A percentile compares a stretch with the other conserved stretches of the same genome.
Conservation (phyloP, 2,329 filamentous ascomycete species). For the Scytalidium sp. region DNA sequence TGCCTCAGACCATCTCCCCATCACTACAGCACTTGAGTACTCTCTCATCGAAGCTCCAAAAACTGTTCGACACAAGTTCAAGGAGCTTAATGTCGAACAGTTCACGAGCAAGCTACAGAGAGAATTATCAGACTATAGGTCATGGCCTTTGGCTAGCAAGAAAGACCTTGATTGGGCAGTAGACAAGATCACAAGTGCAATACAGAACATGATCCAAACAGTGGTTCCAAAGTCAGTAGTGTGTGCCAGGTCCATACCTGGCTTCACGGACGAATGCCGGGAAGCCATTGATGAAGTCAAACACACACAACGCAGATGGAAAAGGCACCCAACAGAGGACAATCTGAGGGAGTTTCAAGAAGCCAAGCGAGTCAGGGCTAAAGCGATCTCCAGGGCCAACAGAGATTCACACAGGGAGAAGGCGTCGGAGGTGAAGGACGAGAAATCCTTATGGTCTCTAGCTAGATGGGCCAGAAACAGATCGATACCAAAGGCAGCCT, state of each 20-base stretch:
- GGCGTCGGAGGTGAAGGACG: constrained; percentile 13
- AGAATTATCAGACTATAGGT: too few relatives aligned
- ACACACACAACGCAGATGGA: neutral
- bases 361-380: constrained; percentile 1
- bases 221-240: too few relatives aligned
- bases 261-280: neutral
- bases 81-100: neutral
- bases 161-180: too few relatives aligned
- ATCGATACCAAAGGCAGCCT: constrained; percentile 4
- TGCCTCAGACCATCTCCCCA: constrained; percentile 21
- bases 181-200: too few relatives aligned
- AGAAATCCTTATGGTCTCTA: constrained; percentile 19
- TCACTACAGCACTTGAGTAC: constrained; percentile 10
- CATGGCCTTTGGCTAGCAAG: too few relatives aligned
- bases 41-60: neutral
- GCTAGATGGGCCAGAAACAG: constrained; percentile 11
- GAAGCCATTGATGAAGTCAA: neutral
- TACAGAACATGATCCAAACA: too few relatives aligned
- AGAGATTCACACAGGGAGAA: neutral
- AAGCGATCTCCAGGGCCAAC: neutral
- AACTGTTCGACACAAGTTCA: neutral
- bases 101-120: too few relatives aligned
- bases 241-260: too few relatives aligned
- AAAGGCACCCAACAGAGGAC: neutral
- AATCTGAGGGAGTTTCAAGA: constrained; percentile 6